Evolutionary conservation across 306 rosid species (phyloP).

Genomic region (Alnus glutinosa): DNA sequence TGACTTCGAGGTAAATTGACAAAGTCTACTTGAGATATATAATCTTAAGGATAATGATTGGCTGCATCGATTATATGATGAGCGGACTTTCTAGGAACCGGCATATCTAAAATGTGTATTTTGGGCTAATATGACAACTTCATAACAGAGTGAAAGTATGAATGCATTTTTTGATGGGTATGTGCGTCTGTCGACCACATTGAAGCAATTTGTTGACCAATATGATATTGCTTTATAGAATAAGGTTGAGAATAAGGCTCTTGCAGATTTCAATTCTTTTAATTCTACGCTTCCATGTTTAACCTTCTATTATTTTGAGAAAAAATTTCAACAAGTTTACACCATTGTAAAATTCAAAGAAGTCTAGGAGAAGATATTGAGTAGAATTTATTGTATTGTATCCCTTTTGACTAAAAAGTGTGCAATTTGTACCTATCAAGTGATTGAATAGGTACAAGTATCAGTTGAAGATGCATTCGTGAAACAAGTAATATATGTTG

Average conservation of each 20-base stretch:
- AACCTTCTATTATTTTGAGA: conserved; percentile 10
- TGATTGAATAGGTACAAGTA: no score
- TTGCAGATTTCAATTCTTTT: conserved; percentile 7
- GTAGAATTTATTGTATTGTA: conserved; percentile 11
- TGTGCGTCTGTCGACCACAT: background rate
- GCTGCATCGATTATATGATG: conserved; percentile 3
- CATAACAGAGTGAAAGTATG: conserved; percentile 3
- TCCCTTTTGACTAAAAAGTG: no score
- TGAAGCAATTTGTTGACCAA: conserved; percentile 6
- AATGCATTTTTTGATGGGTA: conserved; percentile 20
- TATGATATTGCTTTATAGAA: conserved; percentile 10
- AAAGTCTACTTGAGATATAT: background rate
- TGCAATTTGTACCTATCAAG: no score
- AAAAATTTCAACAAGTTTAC: conserved; percentile 8
- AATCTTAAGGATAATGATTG: conserved; percentile 20
- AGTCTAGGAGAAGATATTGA: conserved; percentile 3
- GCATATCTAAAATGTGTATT: conserved; percentile 8
- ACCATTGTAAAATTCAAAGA: conserved; percentile 22
- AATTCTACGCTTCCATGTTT: conserved; percentile 6
- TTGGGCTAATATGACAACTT: conserved; percentile 17
- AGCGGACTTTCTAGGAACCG: conserved; percentile 3
- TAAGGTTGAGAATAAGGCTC: background rate
- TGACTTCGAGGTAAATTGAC: conserved; percentile 9
- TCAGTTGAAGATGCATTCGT: no score
- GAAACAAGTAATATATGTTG: no score